Percentiles rank a stretch among this genome's conserved stretches.
These are phyloP conservation scores for Ogataea degrootiae DNA, from an alignment of 805 yeast species.

Conservation along the genomic window DNA sequence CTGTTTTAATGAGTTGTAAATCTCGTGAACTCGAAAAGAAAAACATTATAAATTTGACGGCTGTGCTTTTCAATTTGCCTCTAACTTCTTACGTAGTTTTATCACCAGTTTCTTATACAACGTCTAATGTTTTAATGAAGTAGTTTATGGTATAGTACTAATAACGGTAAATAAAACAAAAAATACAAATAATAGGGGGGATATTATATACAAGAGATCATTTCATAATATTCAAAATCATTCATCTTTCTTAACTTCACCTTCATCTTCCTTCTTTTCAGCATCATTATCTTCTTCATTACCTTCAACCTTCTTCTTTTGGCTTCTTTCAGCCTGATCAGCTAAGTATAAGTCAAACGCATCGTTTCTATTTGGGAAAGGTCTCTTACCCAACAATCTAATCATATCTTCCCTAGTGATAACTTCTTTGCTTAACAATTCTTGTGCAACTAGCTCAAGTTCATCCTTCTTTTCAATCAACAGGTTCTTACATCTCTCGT, in stretches of 20 bases:
- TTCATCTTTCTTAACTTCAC: neutral
- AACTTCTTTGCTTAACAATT: conserved; percentile 68
- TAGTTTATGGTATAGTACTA: too few species aligned
- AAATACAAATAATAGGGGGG: too few species aligned
- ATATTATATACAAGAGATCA: too few species aligned
- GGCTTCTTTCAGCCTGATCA: conserved; percentile 13
- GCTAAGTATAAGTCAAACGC: conserved; percentile 86
- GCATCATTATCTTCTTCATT: neutral
- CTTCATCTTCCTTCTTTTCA: neutral
- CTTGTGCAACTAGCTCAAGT: conserved; percentile 70
- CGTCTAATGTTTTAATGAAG: too few species aligned
- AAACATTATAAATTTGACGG: too few species aligned
- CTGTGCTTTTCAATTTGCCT: too few species aligned
- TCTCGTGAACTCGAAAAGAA: too few species aligned
- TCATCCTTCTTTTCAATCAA: conserved; percentile 52
- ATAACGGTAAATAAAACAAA: too few species aligned
- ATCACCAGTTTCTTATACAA: too few species aligned
- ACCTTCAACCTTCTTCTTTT: neutral
- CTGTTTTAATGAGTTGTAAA: too few species aligned
- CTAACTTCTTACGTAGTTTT: too few species aligned
- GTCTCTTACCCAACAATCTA: conserved; percentile 68
- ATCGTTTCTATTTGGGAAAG: conserved; percentile 73
- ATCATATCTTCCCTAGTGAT: conserved; percentile 79
- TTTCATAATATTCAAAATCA: neutral
- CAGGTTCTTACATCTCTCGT: conserved; percentile 52